These are phyloP conservation scores for Russula sp. DNA, from an alignment of 768 basidiomycete genomes.

Conservation along the genomic window DNA sequence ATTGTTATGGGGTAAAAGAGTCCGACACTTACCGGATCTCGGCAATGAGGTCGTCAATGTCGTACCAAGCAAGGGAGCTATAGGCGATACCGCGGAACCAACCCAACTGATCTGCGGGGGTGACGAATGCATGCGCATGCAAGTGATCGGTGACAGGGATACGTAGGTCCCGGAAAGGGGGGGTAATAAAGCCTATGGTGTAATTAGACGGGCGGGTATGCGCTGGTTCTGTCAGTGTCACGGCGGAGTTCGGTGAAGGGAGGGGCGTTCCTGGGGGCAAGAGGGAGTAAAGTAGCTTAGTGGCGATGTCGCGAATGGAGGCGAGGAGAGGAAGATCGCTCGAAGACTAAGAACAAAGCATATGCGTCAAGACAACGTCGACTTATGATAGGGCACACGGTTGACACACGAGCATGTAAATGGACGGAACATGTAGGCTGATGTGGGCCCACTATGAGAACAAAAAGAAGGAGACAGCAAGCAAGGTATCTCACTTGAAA, in stretches of 20 bases:
- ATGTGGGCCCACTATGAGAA: conserved; percentile 26
- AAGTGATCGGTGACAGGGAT: conserved; percentile 76
- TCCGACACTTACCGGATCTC: conserved; percentile 57
- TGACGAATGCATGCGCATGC: conserved; percentile 68
- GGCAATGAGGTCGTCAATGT: conserved; percentile 70
- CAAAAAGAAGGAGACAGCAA: conserved; percentile 2
- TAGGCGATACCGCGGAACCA: conserved; percentile 70
- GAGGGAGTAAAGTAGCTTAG: conserved; percentile 46
- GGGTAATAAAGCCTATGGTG: conserved; percentile 71
- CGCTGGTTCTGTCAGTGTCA: conserved; percentile 17
- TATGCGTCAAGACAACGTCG: conserved; percentile 5
- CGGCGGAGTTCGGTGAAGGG: conserved; percentile 12
- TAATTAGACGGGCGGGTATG: conserved; percentile 33
- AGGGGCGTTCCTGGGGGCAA: conserved; percentile 25
- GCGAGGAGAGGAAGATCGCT: conserved; percentile 69
- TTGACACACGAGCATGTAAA: conserved; percentile 59
- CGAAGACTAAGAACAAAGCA: conserved; percentile 44
- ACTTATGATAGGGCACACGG: not conserved
- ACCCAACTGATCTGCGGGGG: conserved; percentile 55
- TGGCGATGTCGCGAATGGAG: conserved; percentile 50
- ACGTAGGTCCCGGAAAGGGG: conserved; percentile 69
- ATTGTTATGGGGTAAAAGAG: not conserved
- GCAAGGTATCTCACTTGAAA: conserved; percentile 58
- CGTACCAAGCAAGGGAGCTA: conserved; percentile 64
- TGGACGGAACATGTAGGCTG: conserved; percentile 72